These are phyloP conservation scores for Phtheirospermum japonicum DNA, from an alignment of 257 asterid species.

Conservation along the genomic window DNA sequence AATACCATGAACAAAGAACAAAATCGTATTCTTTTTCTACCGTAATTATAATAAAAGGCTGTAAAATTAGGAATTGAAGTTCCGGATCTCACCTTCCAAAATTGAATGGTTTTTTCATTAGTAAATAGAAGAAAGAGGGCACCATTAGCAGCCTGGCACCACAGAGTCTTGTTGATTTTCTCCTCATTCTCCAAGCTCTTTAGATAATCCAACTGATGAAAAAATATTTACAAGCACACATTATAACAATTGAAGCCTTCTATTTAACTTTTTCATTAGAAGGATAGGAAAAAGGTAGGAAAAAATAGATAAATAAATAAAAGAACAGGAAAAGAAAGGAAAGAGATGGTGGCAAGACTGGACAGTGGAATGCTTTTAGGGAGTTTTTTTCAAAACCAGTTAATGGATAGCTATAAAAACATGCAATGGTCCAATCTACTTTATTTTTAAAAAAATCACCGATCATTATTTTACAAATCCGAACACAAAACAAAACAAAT, in stretches of 20 bases:
- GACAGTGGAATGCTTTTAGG: no score
- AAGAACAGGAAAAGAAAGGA: neutral
- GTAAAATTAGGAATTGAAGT: constrained; percentile 4
- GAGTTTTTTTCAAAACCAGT: no score
- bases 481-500: no score
- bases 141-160: constrained; percentile 79
- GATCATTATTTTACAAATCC: no score
- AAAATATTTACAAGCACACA: no score
- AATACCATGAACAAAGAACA: constrained; percentile 20
- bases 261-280: neutral
- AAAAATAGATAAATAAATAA: neutral
- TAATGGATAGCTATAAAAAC: no score
- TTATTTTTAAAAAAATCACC: no score
- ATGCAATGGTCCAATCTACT: no score
- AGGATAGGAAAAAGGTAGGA: neutral
- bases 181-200: constrained; percentile 49
- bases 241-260: constrained; percentile 27
- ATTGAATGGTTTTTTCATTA: constrained; percentile 81
- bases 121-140: constrained; percentile 78
- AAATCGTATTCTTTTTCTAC: neutral
- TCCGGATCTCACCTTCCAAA: constrained; percentile 63
- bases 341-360: no score
- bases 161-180: constrained; percentile 82
- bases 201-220: no score
- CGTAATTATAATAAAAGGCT: neutral